Evolutionary conservation across 176 grass and related monocot species (phyloP).

Genomic region (Rhynchospora pubera): DNA sequence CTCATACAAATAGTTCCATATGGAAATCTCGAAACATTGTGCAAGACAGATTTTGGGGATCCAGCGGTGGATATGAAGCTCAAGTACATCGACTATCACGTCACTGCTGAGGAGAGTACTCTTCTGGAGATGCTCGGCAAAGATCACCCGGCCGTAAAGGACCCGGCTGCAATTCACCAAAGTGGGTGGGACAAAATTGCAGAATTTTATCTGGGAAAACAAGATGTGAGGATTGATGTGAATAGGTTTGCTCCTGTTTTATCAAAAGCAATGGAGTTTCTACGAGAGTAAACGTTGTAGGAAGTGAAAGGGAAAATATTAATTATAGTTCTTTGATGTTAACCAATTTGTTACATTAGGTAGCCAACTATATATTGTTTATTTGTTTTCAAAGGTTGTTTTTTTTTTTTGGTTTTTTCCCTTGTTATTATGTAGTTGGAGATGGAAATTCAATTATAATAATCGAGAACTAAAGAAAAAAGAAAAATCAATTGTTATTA

Average conservation of each 20-base stretch:
- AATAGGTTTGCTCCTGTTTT: conserved; percentile 51
- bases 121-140: conserved; percentile 49
- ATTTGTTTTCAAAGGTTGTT: neutral
- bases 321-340: neutral
- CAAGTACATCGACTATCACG: conserved; percentile 62
- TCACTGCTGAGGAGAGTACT: conserved; percentile 73
- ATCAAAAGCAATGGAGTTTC: conserved; percentile 45
- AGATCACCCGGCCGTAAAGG: conserved; percentile 56
- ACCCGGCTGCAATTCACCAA: conserved; percentile 51
- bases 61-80: conserved; percentile 70
- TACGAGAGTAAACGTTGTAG: conserved; percentile 23
- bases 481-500: neutral
- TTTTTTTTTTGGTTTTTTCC: conserved; percentile 5
- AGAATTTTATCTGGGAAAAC: conserved; percentile 65
- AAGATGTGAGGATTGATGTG: conserved; percentile 64
- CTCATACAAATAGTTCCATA: conserved; percentile 72
- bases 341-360: conserved; percentile 1
- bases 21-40: conserved; percentile 75
- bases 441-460: neutral
- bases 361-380: too few relatives aligned
- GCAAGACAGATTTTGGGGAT: conserved; percentile 49
- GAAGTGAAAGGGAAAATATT: too few relatives aligned
- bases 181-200: conserved; percentile 59
- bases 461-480: too few relatives aligned
- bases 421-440: neutral